Percentiles rank a stretch among this genome's conserved stretches.
These are phyloP conservation scores for Plectosphaerella cucumerina DNA, from an alignment of 2,329 filamentous ascomycete genomes.

Conservation along the genomic window DNA sequence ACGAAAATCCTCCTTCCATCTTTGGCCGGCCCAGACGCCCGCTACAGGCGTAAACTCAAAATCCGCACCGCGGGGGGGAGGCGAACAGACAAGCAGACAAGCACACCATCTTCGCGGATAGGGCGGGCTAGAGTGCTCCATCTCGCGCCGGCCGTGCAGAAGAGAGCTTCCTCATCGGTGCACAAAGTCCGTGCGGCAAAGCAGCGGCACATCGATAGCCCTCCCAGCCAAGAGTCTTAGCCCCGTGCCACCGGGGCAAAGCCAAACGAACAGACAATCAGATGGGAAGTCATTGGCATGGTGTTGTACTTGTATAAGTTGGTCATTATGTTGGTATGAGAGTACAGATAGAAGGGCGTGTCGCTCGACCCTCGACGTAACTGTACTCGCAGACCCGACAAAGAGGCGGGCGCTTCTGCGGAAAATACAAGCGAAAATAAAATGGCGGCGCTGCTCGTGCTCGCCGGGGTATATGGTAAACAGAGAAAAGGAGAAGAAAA, in stretches of 20 bases:
- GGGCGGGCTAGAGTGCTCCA: too few species aligned
- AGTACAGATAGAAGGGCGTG: too few species aligned
- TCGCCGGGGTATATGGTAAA: conserved; percentile 14
- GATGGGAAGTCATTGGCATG: too few species aligned
- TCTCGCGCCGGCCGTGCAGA: not conserved
- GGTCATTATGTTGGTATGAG: not conserved
- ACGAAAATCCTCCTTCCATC: too few species aligned
- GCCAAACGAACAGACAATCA: not conserved
- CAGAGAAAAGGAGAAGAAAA: not conserved
- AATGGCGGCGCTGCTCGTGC: conserved; percentile 7
- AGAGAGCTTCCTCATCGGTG: not conserved
- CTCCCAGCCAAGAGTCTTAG: not conserved
- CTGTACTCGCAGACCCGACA: not conserved
- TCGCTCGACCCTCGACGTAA: too few species aligned
- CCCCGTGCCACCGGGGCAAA: not conserved
- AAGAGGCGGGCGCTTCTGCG: not conserved
- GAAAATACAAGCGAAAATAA: conserved; percentile 5
- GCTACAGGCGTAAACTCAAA: too few species aligned
- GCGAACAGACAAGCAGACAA: too few species aligned
- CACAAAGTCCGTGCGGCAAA: not conserved
- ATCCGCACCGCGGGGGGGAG: too few species aligned
- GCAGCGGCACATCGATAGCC: not conserved
- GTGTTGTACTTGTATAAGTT: not conserved
- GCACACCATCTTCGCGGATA: too few species aligned
- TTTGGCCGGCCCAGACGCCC: too few species aligned